phyloP scores from a whole-genome alignment of 352 stramenopile species.

The Pelagophyceae sp. region DNA sequence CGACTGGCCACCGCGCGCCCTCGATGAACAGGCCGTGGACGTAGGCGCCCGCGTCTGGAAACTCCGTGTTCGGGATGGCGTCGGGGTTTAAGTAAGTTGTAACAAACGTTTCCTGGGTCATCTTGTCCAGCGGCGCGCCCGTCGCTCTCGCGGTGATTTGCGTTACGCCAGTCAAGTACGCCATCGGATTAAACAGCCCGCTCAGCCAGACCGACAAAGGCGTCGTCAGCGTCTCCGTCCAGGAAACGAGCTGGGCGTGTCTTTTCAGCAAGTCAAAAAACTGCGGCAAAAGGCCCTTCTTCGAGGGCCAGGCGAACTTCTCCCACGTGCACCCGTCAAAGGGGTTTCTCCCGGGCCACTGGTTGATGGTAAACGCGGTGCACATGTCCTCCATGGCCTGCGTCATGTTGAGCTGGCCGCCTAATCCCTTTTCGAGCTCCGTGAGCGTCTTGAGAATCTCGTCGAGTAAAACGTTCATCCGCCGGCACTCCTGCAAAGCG shows the following conservation, averaged over 20 bases:
- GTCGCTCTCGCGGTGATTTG: slow-evolving; percentile 84
- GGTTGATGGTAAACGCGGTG: slow-evolving; percentile 76
- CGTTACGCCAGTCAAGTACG: slow-evolving; percentile 86
- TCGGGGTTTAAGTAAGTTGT: slow-evolving; percentile 64
- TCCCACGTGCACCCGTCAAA: slow-evolving; percentile 91
- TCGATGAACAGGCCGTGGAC: slow-evolving; percentile 90
- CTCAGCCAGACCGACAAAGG: slow-evolving; percentile 85
- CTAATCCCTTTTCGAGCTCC: slow-evolving; percentile 88
- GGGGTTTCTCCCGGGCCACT: slow-evolving; percentile 83
- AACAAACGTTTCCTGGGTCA: slow-evolving; percentile 89
- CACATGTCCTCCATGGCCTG: slow-evolving; percentile 68
- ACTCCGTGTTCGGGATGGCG: slow-evolving; percentile 39
- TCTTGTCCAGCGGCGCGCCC: slow-evolving; percentile 80
- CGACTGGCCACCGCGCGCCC: slow-evolving; percentile 76
- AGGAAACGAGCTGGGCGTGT: slow-evolving; percentile 71
- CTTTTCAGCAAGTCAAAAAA: slow-evolving; percentile 83
- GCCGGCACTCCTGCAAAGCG: slow-evolving; percentile 80
- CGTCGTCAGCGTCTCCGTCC: slow-evolving; percentile 78
- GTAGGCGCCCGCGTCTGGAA: slow-evolving; percentile 70
- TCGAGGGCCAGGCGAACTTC: slow-evolving; percentile 85
- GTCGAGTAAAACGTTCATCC: slow-evolving; percentile 83
- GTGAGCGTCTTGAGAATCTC: slow-evolving; percentile 77
- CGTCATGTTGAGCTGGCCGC: slow-evolving; percentile 85
- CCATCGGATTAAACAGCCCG: slow-evolving; percentile 87
- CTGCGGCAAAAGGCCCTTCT: slow-evolving; percentile 79